Percentiles rank a stretch among this genome's conserved stretches.
These are phyloP conservation scores for Curvularia verruculosa DNA, from an alignment of 2,329 filamentous ascomycete genomes.

Conservation along the genomic window DNA sequence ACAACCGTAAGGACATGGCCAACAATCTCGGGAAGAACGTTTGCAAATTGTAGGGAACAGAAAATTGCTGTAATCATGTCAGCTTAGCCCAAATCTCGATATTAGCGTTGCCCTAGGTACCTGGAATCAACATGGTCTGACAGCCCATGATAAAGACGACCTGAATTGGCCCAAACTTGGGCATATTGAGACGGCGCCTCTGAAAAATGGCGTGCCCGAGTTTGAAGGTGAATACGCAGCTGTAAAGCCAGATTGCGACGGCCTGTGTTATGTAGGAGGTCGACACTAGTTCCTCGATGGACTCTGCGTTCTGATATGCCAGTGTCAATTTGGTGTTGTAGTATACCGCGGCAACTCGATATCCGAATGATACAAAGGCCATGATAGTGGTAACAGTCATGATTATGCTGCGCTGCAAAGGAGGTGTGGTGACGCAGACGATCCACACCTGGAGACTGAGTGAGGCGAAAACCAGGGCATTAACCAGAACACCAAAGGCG, in stretches of 20 bases:
- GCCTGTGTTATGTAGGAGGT: slow-evolving; percentile 60
- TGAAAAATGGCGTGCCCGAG: slow-evolving; percentile 63
- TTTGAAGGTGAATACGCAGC: slow-evolving; percentile 66
- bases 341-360: slow-evolving; percentile 60
- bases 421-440: slow-evolving; percentile 61
- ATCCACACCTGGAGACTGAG: slow-evolving; percentile 68
- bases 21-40: slow-evolving; percentile 59
- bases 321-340: slow-evolving; percentile 54
- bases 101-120: slow-evolving; percentile 44
- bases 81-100: slow-evolving; percentile 14
- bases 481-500: slow-evolving; percentile 60
- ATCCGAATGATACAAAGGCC: slow-evolving; percentile 58
- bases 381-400: slow-evolving; percentile 57
- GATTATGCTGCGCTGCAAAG: slow-evolving; percentile 53
- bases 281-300: slow-evolving; percentile 29
- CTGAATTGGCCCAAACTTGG: slow-evolving; percentile 68
- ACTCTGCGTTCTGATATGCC: slow-evolving; percentile 37
- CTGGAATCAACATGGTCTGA: slow-evolving; percentile 69
- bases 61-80: slow-evolving; percentile 61
- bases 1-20: slow-evolving; percentile 64
- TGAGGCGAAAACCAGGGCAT: slow-evolving; percentile 63
- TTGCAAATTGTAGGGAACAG: slow-evolving; percentile 62
- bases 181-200: slow-evolving; percentile 63
- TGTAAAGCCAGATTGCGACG: slow-evolving; percentile 66
- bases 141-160: slow-evolving; percentile 71